Base-by-base conservation (phyloP, 2,329 filamentous ascomycete genomes). In the Chaetomium sp. region DNA sequence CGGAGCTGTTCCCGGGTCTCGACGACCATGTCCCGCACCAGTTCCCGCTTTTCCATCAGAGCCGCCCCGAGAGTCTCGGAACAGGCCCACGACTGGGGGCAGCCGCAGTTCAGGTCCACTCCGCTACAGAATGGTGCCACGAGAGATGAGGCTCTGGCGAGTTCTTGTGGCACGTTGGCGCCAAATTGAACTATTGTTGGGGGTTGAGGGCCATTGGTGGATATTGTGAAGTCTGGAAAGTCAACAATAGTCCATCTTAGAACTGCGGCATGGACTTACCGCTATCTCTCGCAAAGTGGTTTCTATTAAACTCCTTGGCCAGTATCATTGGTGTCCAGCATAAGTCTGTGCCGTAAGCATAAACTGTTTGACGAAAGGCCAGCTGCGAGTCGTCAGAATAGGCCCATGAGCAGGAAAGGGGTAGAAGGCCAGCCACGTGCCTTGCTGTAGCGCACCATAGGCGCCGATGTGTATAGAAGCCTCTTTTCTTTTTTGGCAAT, bases 261-360 rank as follows among this genome's bases (percentile, higher is more conserved):
- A 10, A 4, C 13, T 27, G 51, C 19, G 8, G 21, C 6, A 27
- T 4, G 12, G 35, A 72, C 76, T 56, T 68, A 85, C 84, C 87
- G 72, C 84, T 87, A 67, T 88, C 84, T 63, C 87, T 80, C 57
- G 87, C 87, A 69, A 84, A 77, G 23, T 76, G 73, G 71, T 80
- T 88, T 27, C 87, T 80, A 76, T 89, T 89, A 74, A 89, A 90
- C 72, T 89, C 87, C 71, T 89, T 89, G 59, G 87, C 86, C 3
- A 89, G 78, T 62, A 89, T 85, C 89, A 91, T 91, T 51, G 89
- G 89, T 2, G 88, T 90, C 84, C 88, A 91, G 69, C 84, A 87
- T 7, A 91, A 74, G 73, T 91, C 88, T 19, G 85, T 84, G 56
- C 84, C 85, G 74, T 89, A 90, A 56, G 84, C 79, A 67, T 86